Conservation (phyloP, 495 filamentous ascomycete genomes). For the Baudoinia panamericana region DNA sequence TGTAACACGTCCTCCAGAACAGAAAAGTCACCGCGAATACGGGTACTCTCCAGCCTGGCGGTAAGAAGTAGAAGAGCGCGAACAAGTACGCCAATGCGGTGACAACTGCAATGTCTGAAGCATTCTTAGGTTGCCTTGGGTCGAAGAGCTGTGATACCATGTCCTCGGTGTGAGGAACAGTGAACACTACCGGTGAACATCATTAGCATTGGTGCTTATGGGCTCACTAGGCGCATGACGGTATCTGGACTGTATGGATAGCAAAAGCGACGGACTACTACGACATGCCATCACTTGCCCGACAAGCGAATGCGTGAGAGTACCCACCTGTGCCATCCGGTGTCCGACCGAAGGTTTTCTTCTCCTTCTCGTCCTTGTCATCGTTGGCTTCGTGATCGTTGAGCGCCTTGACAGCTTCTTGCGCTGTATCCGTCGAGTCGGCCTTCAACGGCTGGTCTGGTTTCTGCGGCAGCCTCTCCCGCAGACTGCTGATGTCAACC, state of each 20-base stretch:
- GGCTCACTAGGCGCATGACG: not conserved
- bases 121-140: slow-evolving; percentile 87
- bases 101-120: slow-evolving; percentile 74
- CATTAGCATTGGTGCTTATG: slow-evolving; percentile 12
- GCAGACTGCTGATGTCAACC: slow-evolving; percentile 18
- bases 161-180: slow-evolving; percentile 91
- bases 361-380: slow-evolving; percentile 41
- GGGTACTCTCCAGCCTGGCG: slow-evolving; percentile 50
- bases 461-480: slow-evolving; percentile 20
- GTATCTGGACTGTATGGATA: too few relatives aligned
- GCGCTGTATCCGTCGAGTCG: slow-evolving; percentile 16
- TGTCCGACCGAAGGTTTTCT: slow-evolving; percentile 82
- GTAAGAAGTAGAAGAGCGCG: slow-evolving; percentile 55
- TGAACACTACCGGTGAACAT: slow-evolving; percentile 53
- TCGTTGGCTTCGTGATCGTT: slow-evolving; percentile 32
- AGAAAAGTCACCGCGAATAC: slow-evolving; percentile 70
- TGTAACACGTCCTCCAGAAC: slow-evolving; percentile 88
- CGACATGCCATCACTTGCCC: too few relatives aligned
- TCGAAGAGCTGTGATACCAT: slow-evolving; percentile 97
- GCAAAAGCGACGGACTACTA: too few relatives aligned
- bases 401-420: slow-evolving; percentile 22
- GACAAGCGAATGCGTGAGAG: too few relatives aligned
- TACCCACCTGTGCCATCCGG: slow-evolving; percentile 69
- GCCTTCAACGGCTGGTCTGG: slow-evolving; percentile 19
- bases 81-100: slow-evolving; percentile 65